Evolutionary conservation across 2,329 filamentous ascomycete species (phyloP).

Genomic region (Claviceps quebecensis): DNA sequence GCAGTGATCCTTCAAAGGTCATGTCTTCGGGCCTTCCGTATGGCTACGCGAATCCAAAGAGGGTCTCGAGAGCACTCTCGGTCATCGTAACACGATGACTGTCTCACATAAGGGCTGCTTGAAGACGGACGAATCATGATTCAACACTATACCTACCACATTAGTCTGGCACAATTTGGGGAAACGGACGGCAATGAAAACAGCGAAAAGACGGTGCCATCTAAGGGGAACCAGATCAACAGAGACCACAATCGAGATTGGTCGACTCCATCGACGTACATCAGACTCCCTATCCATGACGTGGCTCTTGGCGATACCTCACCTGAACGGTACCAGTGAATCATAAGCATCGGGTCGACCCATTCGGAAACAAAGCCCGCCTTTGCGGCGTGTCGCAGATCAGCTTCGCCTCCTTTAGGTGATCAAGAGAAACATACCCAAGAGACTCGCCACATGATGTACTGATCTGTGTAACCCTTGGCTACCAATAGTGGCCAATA

Average conservation of each 20-base stretch:
- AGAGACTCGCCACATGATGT: conserved; percentile 4
- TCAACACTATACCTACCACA: neutral
- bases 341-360: neutral
- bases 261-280: neutral
- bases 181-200: neutral
- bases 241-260: neutral
- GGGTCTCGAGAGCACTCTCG: conserved; percentile 1
- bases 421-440: neutral
- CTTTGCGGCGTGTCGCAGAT: neutral
- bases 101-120: conserved; percentile 5
- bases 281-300: neutral
- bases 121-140: neutral
- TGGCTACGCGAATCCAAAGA: conserved; percentile 4
- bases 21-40: conserved; percentile 4
- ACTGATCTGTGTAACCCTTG: conserved; percentile 8
- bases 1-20: conserved; percentile 1
- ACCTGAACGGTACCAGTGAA: neutral
- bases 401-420: neutral
- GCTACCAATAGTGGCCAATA: conserved; percentile 3
- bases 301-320: neutral
- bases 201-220: neutral
- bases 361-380: neutral
- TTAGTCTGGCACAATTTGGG: neutral
- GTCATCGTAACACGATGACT: conserved; percentile 2
- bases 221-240: neutral